Evolutionary conservation across 768 basidiomycete species (phyloP).

Genomic region (Trametes elegans): DNA sequence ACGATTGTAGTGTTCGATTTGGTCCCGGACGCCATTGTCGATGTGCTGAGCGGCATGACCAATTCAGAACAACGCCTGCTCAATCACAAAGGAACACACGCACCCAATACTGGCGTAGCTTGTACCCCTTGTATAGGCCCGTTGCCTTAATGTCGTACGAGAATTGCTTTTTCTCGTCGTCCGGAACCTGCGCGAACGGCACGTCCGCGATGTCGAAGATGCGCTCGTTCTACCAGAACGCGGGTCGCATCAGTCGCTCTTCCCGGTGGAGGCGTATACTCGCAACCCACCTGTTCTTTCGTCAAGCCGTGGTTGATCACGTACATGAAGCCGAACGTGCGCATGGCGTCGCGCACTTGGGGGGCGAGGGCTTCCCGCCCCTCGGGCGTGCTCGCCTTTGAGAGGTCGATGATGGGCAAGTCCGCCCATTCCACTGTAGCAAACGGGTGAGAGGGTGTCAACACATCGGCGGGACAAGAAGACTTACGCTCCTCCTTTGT

Average conservation of each 20-base stretch:
- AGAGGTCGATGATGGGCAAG: slow-evolving; percentile 34
- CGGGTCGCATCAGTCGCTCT: too few relatives aligned
- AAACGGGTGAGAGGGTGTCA: background rate
- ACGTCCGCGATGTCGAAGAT: slow-evolving; percentile 49
- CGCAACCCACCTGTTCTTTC: slow-evolving; percentile 34
- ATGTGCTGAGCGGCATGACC: slow-evolving; percentile 33
- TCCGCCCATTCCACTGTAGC: slow-evolving; percentile 37
- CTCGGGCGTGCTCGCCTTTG: slow-evolving; percentile 31
- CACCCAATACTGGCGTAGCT: slow-evolving; percentile 50
- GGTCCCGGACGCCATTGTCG: slow-evolving; percentile 41
- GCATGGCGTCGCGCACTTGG: slow-evolving; percentile 33
- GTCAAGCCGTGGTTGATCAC: slow-evolving; percentile 49
- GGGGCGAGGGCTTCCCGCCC: slow-evolving; percentile 32
- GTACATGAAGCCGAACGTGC: slow-evolving; percentile 43
- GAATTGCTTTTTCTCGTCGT: slow-evolving; percentile 43
- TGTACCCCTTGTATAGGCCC: slow-evolving; percentile 54
- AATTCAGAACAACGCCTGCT: background rate
- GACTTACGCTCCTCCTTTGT: slow-evolving; percentile 20
- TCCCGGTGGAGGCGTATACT: background rate
- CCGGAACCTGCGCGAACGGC: slow-evolving; percentile 38
- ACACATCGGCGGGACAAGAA: background rate
- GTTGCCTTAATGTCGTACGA: slow-evolving; percentile 39
- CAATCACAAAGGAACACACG: background rate
- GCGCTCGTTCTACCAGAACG: slow-evolving; percentile 35
- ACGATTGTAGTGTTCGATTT: slow-evolving; percentile 46